Evolutionary conservation across 1,284 basidiomycete species (phyloP).

Genomic region (Papiliotrema laurentii): DNA sequence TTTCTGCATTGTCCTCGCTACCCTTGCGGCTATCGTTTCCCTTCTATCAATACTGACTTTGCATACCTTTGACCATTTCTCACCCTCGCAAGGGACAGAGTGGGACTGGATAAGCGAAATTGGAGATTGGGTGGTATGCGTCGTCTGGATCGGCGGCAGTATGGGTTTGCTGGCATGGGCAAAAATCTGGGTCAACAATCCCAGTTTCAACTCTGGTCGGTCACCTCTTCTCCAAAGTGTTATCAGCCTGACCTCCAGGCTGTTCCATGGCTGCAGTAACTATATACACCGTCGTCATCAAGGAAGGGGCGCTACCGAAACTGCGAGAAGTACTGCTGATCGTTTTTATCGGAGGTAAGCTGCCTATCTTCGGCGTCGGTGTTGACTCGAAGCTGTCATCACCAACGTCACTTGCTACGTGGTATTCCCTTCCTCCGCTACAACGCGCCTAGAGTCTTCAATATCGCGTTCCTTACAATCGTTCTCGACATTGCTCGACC

Average conservation of each 20-base stretch:
- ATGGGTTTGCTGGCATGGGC: slow-evolving; percentile 71
- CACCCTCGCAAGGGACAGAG: slow-evolving; percentile 32
- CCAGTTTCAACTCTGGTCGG: slow-evolving; percentile 84
- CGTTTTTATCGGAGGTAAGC: slow-evolving; percentile 61
- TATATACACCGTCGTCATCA: slow-evolving; percentile 79
- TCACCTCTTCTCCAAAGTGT: neutral
- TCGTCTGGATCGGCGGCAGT: slow-evolving; percentile 75
- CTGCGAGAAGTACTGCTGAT: slow-evolving; percentile 71
- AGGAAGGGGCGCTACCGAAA: slow-evolving; percentile 77
- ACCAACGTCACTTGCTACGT: slow-evolving; percentile 78
- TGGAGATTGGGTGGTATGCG: slow-evolving; percentile 54
- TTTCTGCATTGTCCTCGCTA: slow-evolving; percentile 53
- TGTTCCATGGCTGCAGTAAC: slow-evolving; percentile 88
- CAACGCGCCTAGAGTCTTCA: slow-evolving; percentile 68
- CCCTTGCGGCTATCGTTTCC: slow-evolving; percentile 73
- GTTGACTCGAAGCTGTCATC: slow-evolving; percentile 52
- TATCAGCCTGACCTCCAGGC: slow-evolving; percentile 51
- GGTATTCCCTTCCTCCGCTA: slow-evolving; percentile 81
- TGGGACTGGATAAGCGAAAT: slow-evolving; percentile 43
- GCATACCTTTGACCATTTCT: slow-evolving; percentile 62
- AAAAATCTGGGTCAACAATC: slow-evolving; percentile 80
- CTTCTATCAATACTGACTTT: slow-evolving; percentile 75
- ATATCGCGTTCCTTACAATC: slow-evolving; percentile 82
- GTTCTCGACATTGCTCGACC: slow-evolving; percentile 73
- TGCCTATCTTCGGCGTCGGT: too few species aligned